These are phyloP conservation scores for Cornus florida DNA, from an alignment of 148 eudicot genomes.

Conservation along the genomic window DNA sequence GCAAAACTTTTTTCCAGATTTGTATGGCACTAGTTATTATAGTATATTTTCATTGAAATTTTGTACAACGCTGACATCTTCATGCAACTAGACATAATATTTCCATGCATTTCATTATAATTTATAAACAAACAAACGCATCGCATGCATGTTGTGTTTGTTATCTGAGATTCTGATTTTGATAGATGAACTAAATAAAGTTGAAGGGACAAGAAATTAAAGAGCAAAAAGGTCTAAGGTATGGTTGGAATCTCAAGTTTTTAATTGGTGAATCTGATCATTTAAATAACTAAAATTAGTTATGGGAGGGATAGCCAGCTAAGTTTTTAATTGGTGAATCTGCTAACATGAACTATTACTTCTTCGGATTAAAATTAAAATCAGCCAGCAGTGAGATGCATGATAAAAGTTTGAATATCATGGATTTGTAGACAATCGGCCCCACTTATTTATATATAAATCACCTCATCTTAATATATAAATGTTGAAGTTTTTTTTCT, in stretches of 20 bases:
- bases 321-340: too few relatives aligned
- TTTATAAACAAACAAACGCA: neutral
- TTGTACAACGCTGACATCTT: neutral
- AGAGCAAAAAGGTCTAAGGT: neutral
- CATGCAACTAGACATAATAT: neutral
- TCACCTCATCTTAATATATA: too few relatives aligned
- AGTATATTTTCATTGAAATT: neutral
- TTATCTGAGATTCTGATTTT: neutral
- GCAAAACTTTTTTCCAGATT: neutral
- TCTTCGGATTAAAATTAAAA: neutral
- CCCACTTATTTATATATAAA: too few relatives aligned
- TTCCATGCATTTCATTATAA: neutral
- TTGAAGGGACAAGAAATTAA: neutral
- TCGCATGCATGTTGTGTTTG: neutral
- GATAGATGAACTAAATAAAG: neutral
- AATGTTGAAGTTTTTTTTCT: too few relatives aligned
- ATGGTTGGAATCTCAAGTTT: constrained; percentile 10
- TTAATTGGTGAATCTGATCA: neutral
- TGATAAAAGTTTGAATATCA: neutral
- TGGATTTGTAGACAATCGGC: neutral
- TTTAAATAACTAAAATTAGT: neutral
- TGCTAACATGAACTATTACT: neutral
- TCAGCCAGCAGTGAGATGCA: constrained; percentile 1
- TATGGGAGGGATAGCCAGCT: too few relatives aligned
- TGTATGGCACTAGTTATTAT: neutral